Percentiles rank a stretch among this genome's conserved stretches.
Evolutionary conservation across 192 early-diverging fungal genomes (phyloP).

Genomic region (Allomyces macrogynus): DNA sequence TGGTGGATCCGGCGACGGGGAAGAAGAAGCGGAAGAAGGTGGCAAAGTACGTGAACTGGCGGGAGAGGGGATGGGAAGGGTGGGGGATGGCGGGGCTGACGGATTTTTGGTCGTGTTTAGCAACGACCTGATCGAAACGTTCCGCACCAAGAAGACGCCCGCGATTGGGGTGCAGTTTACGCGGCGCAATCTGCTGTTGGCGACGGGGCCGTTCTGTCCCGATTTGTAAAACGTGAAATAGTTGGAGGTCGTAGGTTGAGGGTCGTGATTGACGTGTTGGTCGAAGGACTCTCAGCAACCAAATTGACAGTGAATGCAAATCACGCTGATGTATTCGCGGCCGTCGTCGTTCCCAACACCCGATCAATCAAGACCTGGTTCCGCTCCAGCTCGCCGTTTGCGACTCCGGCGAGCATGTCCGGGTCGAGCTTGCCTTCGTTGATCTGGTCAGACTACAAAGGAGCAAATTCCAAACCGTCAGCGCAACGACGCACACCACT

Average conservation of each 20-base stretch:
- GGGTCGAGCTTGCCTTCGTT: too few species aligned
- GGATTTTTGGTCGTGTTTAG: slow-evolving; percentile 9
- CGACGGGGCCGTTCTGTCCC: slow-evolving; percentile 50
- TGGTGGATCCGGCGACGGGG: slow-evolving; percentile 6
- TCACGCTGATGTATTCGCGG: too few species aligned
- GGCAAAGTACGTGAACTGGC: slow-evolving; percentile 3
- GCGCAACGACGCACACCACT: too few species aligned
- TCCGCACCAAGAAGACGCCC: slow-evolving; percentile 80
- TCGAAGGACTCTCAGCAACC: too few species aligned
- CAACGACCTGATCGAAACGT: slow-evolving; percentile 46
- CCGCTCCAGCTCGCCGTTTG: too few species aligned
- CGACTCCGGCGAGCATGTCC: too few species aligned
- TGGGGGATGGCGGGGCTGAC: slow-evolving; percentile 2
- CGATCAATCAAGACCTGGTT: too few species aligned
- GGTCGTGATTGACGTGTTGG: too few species aligned
- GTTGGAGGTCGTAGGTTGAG: not conserved
- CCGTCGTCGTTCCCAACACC: too few species aligned
- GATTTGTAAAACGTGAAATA: not conserved
- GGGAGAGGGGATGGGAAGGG: slow-evolving; percentile 4
- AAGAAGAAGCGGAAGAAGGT: slow-evolving; percentile 4
- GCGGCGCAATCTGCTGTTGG: slow-evolving; percentile 62
- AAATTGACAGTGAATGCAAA: too few species aligned
- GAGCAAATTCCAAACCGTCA: too few species aligned
- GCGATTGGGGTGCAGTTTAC: slow-evolving; percentile 70
- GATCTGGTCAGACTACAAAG: too few species aligned